Conservation (phyloP, 305 asterid species). For the Fraxinus latifolia region DNA sequence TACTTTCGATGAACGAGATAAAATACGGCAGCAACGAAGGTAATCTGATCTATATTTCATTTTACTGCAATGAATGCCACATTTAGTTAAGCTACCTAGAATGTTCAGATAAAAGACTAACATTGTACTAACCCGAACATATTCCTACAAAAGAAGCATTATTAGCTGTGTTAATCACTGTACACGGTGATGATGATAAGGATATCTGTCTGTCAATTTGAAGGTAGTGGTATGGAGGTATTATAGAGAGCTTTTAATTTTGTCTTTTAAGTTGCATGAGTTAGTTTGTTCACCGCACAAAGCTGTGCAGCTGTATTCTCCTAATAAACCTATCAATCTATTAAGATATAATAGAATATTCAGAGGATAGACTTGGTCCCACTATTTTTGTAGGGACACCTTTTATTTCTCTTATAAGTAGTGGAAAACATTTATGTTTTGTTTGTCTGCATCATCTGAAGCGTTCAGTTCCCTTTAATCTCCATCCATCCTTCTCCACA, state of each 20-base stretch:
- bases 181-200: conserved; percentile 5
- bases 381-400: not conserved
- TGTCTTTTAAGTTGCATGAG: not conserved
- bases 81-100: conserved; percentile 5
- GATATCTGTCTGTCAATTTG: conserved; percentile 2
- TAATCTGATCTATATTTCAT: conserved; percentile 24
- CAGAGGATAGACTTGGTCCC: not conserved
- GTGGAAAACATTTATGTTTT: not conserved
- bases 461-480: not conserved
- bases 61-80: not conserved
- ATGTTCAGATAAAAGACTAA: not conserved
- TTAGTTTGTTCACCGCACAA: not conserved
- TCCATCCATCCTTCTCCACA: not conserved
- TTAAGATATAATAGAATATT: not conserved
- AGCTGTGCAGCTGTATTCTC: not conserved
- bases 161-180: not conserved
- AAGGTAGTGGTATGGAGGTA: not conserved
- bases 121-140: not conserved
- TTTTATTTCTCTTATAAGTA: not conserved
- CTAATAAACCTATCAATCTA: not conserved
- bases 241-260: not conserved
- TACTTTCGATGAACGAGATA: conserved; percentile 62
- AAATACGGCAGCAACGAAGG: conserved; percentile 64
- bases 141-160: conserved; percentile 5
- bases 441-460: not conserved